Conservation (phyloP, 495 filamentous ascomycete species). For the Friedmanniomyces endolithicus region DNA sequence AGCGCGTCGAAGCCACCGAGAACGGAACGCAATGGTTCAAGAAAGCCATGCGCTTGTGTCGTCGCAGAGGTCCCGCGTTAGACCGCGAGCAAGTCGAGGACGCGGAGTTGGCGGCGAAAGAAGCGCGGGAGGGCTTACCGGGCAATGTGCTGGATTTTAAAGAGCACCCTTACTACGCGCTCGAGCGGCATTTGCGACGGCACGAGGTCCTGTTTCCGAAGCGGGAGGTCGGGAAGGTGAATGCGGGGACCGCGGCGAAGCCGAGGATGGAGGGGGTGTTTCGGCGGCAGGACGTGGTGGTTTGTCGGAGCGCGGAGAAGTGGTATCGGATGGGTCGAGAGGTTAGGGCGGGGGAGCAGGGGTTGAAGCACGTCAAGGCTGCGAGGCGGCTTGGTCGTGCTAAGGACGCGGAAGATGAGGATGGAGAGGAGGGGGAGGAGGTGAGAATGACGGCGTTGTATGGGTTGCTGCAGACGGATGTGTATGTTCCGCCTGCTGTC, state of each 20-base stretch:
- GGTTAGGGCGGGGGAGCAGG: conserved; percentile 59
- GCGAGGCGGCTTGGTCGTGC: conserved; percentile 30
- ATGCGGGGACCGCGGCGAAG: conserved; percentile 49
- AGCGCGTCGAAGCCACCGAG: conserved; percentile 56
- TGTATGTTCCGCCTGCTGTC: conserved; percentile 66
- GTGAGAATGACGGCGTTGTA: conserved; percentile 46
- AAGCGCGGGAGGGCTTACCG: conserved; percentile 75
- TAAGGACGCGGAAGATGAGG: conserved; percentile 19
- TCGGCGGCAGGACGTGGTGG: conserved; percentile 63
- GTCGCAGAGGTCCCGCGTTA: conserved; percentile 30
- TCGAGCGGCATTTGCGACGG: conserved; percentile 74
- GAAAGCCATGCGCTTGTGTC: conserved; percentile 47
- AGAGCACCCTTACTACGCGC: conserved; percentile 76
- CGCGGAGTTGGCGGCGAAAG: conserved; percentile 55
- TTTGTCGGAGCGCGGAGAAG: conserved; percentile 60
- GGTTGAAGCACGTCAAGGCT: conserved; percentile 52
- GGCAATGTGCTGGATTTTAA: conserved; percentile 85
- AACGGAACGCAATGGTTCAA: conserved; percentile 64
- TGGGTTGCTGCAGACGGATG: conserved; percentile 58
- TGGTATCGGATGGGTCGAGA: conserved; percentile 83
- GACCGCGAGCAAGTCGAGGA: conserved; percentile 75
- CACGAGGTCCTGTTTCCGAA: conserved; percentile 70
- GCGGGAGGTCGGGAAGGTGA: conserved; percentile 61
- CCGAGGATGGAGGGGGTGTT: conserved; percentile 56
- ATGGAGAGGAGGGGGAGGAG: conserved; percentile 22